A percentile compares a stretch with the other conserved stretches of the same genome.
These are phyloP conservation scores for Eragrostis tef DNA, from an alignment of 202 grass and related monocot genomes.

Conservation along the genomic window DNA sequence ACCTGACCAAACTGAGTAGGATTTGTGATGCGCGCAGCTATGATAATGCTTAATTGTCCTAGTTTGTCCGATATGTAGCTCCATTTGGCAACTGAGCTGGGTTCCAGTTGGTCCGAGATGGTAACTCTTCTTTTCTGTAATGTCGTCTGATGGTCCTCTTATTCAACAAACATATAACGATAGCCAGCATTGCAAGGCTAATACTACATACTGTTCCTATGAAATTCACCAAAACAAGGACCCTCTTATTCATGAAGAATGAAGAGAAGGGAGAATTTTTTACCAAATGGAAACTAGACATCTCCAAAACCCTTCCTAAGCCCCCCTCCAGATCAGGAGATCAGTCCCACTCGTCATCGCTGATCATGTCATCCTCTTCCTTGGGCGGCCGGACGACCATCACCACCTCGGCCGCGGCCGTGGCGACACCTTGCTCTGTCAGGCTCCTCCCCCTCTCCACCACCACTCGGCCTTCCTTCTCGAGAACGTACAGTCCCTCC, in stretches of 20 bases:
- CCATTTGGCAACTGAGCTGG: neutral
- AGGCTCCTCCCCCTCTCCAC: conserved; percentile 72
- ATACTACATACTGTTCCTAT: conserved; percentile 15
- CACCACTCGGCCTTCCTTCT: conserved; percentile 62
- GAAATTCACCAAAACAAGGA: neutral
- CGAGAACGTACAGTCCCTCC: conserved; percentile 61
- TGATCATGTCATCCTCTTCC: conserved; percentile 64
- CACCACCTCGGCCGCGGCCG: conserved; percentile 55
- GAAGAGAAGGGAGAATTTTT: neutral
- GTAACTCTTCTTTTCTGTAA: neutral
- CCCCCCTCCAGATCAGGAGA: conserved; percentile 49
- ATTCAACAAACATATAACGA: neutral
- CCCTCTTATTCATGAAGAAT: conserved; percentile 27
- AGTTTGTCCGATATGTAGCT: neutral
- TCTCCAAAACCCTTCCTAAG: conserved; percentile 39
- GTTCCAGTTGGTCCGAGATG: neutral
- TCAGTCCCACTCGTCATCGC: conserved; percentile 80
- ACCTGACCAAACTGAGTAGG: neutral
- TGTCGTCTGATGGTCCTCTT: conserved; percentile 1
- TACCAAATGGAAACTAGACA: conserved; percentile 39
- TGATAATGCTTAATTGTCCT: neutral
- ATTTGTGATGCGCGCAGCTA: neutral
- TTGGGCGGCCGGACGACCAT: conserved; percentile 73
- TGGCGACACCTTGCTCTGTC: conserved; percentile 44
- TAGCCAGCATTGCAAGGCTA: conserved; percentile 26